phyloP scores from a whole-genome alignment of 345 rosid species.

The Orychophragmus violaceus region DNA sequence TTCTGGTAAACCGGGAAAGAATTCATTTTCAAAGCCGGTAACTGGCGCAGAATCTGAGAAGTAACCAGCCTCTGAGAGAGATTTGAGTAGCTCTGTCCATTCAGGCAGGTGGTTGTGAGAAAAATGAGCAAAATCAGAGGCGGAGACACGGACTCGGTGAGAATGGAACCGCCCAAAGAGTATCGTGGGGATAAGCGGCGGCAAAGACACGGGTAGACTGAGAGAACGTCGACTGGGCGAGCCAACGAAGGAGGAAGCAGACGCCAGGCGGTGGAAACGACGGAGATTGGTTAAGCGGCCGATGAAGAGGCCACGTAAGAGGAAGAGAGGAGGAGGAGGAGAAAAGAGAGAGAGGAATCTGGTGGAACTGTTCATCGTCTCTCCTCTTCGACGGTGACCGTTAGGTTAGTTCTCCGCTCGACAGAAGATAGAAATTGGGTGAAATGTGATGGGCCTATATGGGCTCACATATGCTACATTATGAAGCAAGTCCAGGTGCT shows the following conservation, averaged over 20 bases:
- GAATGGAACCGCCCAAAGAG: slow-evolving; percentile 19
- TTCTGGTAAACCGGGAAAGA: slow-evolving; percentile 40
- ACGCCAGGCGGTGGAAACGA: slow-evolving; percentile 1
- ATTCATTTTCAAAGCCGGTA: slow-evolving; percentile 19
- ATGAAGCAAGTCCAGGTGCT: not conserved
- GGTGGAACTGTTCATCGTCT: slow-evolving; percentile 52
- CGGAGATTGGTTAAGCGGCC: slow-evolving; percentile 32
- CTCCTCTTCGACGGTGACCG: slow-evolving; percentile 16
- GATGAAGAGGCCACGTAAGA: slow-evolving; percentile 25
- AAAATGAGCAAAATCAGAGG: slow-evolving; percentile 8
- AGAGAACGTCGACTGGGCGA: slow-evolving; percentile 5
- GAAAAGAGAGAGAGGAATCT: slow-evolving; percentile 58
- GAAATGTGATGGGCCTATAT: not conserved
- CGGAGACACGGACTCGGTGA: slow-evolving; percentile 19
- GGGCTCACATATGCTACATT: not conserved
- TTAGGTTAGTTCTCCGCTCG: not conserved
- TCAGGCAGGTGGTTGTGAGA: slow-evolving; percentile 37
- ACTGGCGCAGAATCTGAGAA: slow-evolving; percentile 17
- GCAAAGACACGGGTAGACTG: not conserved
- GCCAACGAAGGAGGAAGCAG: slow-evolving; percentile 4
- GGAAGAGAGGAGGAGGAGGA: slow-evolving; percentile 39
- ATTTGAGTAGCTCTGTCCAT: slow-evolving; percentile 34
- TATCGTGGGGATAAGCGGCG: slow-evolving; percentile 15
- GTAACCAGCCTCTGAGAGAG: slow-evolving; percentile 40
- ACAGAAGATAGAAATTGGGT: not conserved